Conservation (phyloP, 2,329 filamentous ascomycete species). For the Neonectria coccinea region DNA sequence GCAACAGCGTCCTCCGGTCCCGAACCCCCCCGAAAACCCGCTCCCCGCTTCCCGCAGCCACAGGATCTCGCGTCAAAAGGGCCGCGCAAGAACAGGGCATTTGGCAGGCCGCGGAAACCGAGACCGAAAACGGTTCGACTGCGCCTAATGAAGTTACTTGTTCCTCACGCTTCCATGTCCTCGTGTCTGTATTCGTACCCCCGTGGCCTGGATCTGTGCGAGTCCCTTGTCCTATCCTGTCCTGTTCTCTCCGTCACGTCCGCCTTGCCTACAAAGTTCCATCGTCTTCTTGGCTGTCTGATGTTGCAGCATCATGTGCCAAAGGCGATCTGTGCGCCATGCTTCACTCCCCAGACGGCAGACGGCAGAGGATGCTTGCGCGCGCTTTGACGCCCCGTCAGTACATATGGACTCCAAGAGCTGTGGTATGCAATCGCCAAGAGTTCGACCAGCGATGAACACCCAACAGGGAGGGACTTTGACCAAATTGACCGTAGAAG, state of each 20-base stretch:
- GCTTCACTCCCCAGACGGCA: conserved; percentile 20
- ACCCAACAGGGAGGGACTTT: too few species aligned
- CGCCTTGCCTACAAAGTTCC: conserved; percentile 7
- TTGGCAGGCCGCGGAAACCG: not conserved
- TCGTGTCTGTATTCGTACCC: not conserved
- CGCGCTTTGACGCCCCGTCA: conserved; percentile 27
- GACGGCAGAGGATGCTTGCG: conserved; percentile 30
- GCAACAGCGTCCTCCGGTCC: conserved; percentile 14
- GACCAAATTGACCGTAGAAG: not conserved
- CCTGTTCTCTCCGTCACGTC: not conserved
- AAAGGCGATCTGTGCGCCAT: conserved; percentile 31
- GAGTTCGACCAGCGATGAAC: too few species aligned
- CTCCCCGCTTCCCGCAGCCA: conserved; percentile 10
- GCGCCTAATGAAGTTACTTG: not conserved
- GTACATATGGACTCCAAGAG: conserved; percentile 3
- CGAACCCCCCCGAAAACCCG: conserved; percentile 16
- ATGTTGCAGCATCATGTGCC: conserved; percentile 20
- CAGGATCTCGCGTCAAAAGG: not conserved
- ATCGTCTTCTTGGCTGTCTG: conserved; percentile 10
- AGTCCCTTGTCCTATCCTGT: not conserved
- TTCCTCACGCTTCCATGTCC: not conserved
- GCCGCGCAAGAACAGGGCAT: not conserved
- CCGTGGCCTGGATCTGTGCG: not conserved
- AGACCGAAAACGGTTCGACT: not conserved
- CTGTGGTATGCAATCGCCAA: too few species aligned